Evolutionary conservation across 768 basidiomycete genomes (phyloP).

Genomic region (Daedalea quercina): DNA sequence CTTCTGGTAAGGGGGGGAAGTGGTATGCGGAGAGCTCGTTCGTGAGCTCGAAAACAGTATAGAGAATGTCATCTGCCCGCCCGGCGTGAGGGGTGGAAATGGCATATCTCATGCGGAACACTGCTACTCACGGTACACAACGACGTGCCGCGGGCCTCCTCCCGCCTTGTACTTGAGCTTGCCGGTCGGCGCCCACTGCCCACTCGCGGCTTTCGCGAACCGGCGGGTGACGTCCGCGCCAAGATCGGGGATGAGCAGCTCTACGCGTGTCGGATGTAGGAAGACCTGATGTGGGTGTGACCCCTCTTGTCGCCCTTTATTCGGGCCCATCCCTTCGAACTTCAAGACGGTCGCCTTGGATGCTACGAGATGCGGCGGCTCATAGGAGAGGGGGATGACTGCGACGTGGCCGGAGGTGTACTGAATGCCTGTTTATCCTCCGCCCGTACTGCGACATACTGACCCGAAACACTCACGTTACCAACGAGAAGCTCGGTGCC

Average conservation of each 20-base stretch:
- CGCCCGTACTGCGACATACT: neutral
- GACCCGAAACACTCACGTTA: conserved; percentile 49
- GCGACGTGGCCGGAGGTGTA: conserved; percentile 62
- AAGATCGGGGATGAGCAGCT: conserved; percentile 70
- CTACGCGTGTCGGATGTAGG: conserved; percentile 39
- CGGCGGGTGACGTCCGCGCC: conserved; percentile 66
- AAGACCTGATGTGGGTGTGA: conserved; percentile 77
- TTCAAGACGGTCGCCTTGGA: conserved; percentile 29
- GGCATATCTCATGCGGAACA: neutral
- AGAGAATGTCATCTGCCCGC: conserved; percentile 49
- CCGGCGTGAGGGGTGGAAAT: neutral
- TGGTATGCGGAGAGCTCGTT: conserved; percentile 51
- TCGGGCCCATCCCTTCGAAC: conserved; percentile 54
- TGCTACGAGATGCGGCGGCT: conserved; percentile 37
- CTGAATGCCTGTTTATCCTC: conserved; percentile 29
- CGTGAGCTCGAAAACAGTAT: conserved; percentile 62
- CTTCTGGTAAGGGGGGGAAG: conserved; percentile 36
- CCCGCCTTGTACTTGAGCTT: conserved; percentile 46
- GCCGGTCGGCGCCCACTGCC: conserved; percentile 43
- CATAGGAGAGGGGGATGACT: conserved; percentile 46
- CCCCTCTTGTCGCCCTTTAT: conserved; percentile 56
- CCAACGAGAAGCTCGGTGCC: conserved; percentile 56
- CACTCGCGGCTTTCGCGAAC: conserved; percentile 36
- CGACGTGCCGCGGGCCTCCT: conserved; percentile 67
- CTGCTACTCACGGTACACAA: conserved; percentile 44